phyloP scores from a whole-genome alignment of 768 basidiomycete genomes.

The Tylopilus sp. region DNA sequence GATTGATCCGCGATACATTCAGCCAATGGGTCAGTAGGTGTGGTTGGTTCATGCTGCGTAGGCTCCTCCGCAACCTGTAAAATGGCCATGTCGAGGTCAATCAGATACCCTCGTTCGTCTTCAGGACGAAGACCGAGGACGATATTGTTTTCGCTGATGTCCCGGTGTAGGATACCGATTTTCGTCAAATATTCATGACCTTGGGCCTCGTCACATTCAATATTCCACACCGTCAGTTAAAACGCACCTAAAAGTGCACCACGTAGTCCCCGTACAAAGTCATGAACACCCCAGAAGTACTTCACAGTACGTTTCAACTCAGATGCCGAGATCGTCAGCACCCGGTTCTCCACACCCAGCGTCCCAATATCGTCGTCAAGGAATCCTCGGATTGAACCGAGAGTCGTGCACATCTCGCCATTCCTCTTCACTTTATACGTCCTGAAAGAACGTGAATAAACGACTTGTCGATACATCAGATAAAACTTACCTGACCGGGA shows the following conservation, averaged over 20 bases:
- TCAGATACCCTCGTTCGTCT: constrained; percentile 25
- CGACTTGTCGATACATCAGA: background rate
- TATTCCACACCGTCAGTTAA: too few relatives aligned
- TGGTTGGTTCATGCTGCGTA: background rate
- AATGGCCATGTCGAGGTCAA: constrained; percentile 27
- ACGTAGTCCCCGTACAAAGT: background rate
- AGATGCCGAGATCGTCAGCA: background rate
- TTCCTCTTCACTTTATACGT: background rate
- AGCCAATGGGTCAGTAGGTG: background rate
- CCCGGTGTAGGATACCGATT: background rate
- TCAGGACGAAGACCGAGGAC: background rate
- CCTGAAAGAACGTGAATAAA: background rate
- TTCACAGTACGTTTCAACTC: background rate
- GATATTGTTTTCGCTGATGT: constrained; percentile 2
- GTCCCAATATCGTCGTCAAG: background rate
- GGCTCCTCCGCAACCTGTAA: background rate
- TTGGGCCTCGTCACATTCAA: too few relatives aligned
- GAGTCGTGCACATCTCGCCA: background rate
- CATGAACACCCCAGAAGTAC: constrained; percentile 1
- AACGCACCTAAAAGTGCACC: background rate
- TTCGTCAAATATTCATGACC: background rate
- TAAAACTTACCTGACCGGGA: background rate
- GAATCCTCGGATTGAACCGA: background rate
- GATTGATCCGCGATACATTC: background rate
- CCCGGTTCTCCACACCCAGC: background rate